Conservation (phyloP, 1,284 basidiomycete genomes). For the Cystobasidiaceae sp. region DNA sequence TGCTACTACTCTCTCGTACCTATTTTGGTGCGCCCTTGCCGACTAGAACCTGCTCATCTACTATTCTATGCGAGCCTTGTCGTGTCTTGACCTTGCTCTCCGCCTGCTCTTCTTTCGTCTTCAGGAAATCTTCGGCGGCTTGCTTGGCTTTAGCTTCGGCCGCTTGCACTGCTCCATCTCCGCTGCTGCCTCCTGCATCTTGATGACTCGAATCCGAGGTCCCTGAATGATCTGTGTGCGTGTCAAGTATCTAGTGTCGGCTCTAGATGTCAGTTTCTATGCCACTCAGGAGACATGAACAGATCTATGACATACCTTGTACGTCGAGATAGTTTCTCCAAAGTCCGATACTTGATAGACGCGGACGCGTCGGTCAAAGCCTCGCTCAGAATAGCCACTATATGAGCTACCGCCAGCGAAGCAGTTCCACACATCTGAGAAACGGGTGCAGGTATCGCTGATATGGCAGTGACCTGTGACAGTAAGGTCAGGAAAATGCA, state of each 20-base stretch:
- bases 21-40: slow-evolving; percentile 12
- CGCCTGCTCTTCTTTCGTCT: neutral
- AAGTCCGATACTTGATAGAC: slow-evolving; percentile 77
- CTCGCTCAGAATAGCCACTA: slow-evolving; percentile 67
- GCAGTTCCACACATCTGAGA: slow-evolving; percentile 83
- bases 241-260: slow-evolving; percentile 6
- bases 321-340: slow-evolving; percentile 82
- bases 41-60: slow-evolving; percentile 22
- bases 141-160: neutral
- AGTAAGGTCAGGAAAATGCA: slow-evolving; percentile 43
- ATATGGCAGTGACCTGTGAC: slow-evolving; percentile 66
- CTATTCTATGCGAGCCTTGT: neutral
- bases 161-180: neutral
- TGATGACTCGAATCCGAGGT: neutral
- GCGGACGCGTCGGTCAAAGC: slow-evolving; percentile 83
- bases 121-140: neutral
- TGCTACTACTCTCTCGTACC: no score
- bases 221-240: slow-evolving; percentile 12
- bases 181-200: neutral
- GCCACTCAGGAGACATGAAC: neutral
- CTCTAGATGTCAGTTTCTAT: neutral
- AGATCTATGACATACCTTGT: slow-evolving; percentile 65
- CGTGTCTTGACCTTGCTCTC: neutral
- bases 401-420: slow-evolving; percentile 70
- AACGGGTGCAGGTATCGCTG: slow-evolving; percentile 72